Base-by-base conservation (phyloP, 129 eudicot genomes). In the Flaveria sonorensis region DNA sequence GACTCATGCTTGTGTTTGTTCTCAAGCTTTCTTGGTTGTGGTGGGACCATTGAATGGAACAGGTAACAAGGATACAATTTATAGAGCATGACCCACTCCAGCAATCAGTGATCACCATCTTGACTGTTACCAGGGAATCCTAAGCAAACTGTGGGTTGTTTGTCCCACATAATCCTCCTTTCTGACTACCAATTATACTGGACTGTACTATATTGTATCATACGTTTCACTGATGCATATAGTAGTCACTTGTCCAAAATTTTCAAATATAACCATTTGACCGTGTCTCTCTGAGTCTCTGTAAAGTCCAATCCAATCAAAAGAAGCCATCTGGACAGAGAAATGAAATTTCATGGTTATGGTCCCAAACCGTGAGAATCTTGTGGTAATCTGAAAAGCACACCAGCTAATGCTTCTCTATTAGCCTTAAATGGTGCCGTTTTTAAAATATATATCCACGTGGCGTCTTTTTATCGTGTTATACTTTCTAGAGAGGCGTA, bases 161-260 rank as follows among this genome's bases (percentile, higher is more conserved):
- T 74, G 84, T 66, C 79, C 79, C 79, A 80, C 74, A 30, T 68
- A 65, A 73, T 52, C 60, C 79, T 53, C 51, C 46, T 65, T 66
- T 80, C 70, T 28, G 73, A 66, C 66, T 40, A 51, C 50, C 66
- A 62, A 42, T 76, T 61, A 26, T 24, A 76, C 18, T 74, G 71
- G 55, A 36, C 43, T 63, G 53, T 30, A 70, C 30, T 14, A 24
- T 61, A 61, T 26, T 60, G 15, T 60, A 12, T 14, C 21, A 28
- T 45, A 79, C 71, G 15, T 15, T 14, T 48, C 36, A 42, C 62
- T 51, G 72, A 72, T 79, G 67, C 72, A 51, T 79, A 72, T 40
- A 63, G 21, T 62, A 53, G 68, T 48, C 53, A 48, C 16, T 48
- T 48, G 53, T 11, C 53, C 53, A 48, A 48, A 13, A 48, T 14